Conservation (phyloP, 371 early-diverging fungal species). For the Choanephora cucurbitarum region DNA sequence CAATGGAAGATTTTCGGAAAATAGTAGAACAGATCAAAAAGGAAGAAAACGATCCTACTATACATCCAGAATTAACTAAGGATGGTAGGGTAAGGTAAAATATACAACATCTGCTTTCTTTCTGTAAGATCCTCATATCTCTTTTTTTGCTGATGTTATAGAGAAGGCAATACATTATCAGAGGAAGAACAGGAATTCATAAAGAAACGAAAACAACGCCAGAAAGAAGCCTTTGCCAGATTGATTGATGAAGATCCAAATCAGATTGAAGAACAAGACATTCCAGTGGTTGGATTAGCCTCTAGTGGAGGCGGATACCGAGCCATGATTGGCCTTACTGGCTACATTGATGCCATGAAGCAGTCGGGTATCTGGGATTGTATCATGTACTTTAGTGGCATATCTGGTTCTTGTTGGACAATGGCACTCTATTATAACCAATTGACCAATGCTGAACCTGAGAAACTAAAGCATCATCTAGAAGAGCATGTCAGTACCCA, state of each 20-base stretch:
- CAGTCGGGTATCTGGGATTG: slow-evolving; percentile 61
- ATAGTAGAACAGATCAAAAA: slow-evolving; percentile 30
- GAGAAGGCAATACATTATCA: slow-evolving; percentile 41
- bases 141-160: slow-evolving; percentile 18
- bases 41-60: slow-evolving; percentile 15
- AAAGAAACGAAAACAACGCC: slow-evolving; percentile 43
- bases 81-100: slow-evolving; percentile 38
- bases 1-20: slow-evolving; percentile 40
- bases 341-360: slow-evolving; percentile 60
- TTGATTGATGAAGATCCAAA: slow-evolving; percentile 63
- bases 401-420: slow-evolving; percentile 62
- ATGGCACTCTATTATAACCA: slow-evolving; percentile 45
- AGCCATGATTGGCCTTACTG: slow-evolving; percentile 68
- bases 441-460: slow-evolving; percentile 25
- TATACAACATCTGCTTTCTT: slow-evolving; percentile 13
- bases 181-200: slow-evolving; percentile 53
- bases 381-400: slow-evolving; percentile 61
- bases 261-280: slow-evolving; percentile 59
- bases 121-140: too few relatives aligned
- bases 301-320: slow-evolving; percentile 77
- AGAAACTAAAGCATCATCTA: slow-evolving; percentile 27
- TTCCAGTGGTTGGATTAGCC: slow-evolving; percentile 66
- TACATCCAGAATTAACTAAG: slow-evolving; percentile 32
- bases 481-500: slow-evolving; percentile 37
- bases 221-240: slow-evolving; percentile 60